phyloP scores from a whole-genome alignment of 1,284 basidiomycete species.

The Marasmius oreades region DNA sequence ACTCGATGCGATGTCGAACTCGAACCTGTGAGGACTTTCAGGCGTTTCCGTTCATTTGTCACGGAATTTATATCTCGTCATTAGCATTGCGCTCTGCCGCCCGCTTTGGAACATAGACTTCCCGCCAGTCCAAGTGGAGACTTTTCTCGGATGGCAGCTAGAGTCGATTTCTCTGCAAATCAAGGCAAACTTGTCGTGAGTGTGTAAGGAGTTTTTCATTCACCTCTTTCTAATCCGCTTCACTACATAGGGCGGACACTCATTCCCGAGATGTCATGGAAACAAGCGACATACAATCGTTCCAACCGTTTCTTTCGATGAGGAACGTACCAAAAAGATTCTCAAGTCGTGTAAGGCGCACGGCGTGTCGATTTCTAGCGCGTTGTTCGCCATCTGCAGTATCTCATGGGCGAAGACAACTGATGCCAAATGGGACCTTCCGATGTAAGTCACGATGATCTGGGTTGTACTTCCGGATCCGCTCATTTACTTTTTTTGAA shows the following conservation, averaged over 20 bases:
- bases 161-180: conserved; percentile 51
- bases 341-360: conserved; percentile 64
- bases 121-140: conserved; percentile 30
- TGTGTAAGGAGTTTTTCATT: too few relatives aligned
- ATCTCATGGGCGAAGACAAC: conserved; percentile 63
- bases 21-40: background rate
- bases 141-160: conserved; percentile 42
- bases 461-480: background rate
- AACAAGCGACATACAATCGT: conserved; percentile 58
- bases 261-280: conserved; percentile 50
- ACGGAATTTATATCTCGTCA: background rate
- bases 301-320: conserved; percentile 56
- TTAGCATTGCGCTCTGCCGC: conserved; percentile 40
- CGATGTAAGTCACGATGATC: conserved; percentile 39
- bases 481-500: conserved; percentile 2
- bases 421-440: conserved; percentile 42
- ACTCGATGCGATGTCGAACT: conserved; percentile 27
- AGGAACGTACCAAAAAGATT: conserved; percentile 51
- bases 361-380: conserved; percentile 72
- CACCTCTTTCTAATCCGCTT: conserved; percentile 10
- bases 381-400: conserved; percentile 72
- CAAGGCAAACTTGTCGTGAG: conserved; percentile 51
- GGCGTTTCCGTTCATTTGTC: background rate
- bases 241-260: conserved; percentile 57
- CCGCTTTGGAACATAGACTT: conserved; percentile 51